Evolutionary conservation across 192 early-diverging fungal species (phyloP).

Genomic region (Ambispora gerdemannii): DNA sequence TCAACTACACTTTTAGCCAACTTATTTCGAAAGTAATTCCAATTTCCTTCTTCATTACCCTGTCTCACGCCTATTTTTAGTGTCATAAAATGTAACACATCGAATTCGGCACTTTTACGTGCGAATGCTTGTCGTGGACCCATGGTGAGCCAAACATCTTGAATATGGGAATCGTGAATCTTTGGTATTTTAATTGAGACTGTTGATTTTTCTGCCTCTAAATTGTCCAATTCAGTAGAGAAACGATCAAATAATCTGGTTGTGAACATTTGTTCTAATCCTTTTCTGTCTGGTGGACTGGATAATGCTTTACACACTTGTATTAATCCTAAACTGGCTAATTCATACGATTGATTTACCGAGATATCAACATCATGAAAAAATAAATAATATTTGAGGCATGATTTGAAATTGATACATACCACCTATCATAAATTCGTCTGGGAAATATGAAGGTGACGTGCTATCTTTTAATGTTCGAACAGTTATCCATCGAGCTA

Average conservation of each 20-base stretch:
- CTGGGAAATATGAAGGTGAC: constrained; percentile 35
- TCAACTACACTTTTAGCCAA: constrained; percentile 33
- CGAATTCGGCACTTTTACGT: constrained; percentile 23
- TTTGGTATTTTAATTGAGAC: constrained; percentile 35
- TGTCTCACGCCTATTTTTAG: constrained; percentile 31
- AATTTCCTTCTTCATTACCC: constrained; percentile 6
- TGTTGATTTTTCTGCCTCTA: constrained; percentile 9
- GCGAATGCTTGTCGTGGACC: constrained; percentile 32
- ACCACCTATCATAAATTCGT: constrained; percentile 43
- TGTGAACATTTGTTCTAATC: constrained; percentile 27
- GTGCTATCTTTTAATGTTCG: constrained; percentile 29
- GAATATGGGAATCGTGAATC: constrained; percentile 36
- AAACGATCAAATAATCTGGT: constrained; percentile 32
- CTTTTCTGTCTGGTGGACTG: background rate
- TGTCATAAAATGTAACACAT: constrained; percentile 42
- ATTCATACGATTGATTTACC: too few relatives aligned
- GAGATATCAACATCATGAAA: background rate
- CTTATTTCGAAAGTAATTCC: constrained; percentile 27
- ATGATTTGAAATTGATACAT: background rate
- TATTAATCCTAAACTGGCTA: background rate
- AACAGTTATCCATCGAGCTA: constrained; percentile 28
- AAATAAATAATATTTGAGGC: background rate
- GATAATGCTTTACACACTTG: constrained; percentile 24
- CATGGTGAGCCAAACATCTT: constrained; percentile 39
- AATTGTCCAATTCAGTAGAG: constrained; percentile 14